phyloP scores from a whole-genome alignment of 805 yeast genomes.

The Ogataea ganodermae region DNA sequence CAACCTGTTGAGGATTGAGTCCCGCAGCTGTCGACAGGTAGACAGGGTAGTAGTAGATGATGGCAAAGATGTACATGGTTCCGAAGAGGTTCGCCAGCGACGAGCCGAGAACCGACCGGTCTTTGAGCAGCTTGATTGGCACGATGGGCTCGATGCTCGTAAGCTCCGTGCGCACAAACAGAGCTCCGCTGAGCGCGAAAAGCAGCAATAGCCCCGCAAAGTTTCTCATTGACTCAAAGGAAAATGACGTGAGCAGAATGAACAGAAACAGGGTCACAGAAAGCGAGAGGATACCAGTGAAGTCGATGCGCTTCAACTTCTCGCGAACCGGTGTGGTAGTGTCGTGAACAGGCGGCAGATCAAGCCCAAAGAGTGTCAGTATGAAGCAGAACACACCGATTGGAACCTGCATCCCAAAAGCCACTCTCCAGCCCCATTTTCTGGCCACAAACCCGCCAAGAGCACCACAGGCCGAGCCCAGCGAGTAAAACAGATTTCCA shows the following conservation, averaged over 20 bases:
- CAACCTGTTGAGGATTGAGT: constrained; percentile 56
- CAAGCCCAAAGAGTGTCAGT: constrained; percentile 42
- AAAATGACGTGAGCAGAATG: constrained; percentile 39
- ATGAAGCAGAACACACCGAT: constrained; percentile 42
- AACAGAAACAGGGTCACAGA: constrained; percentile 35
- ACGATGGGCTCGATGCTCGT: constrained; percentile 54
- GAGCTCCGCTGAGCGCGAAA: constrained; percentile 9
- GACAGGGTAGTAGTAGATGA: constrained; percentile 62
- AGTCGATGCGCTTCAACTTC: constrained; percentile 58
- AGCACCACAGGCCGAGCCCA: constrained; percentile 73
- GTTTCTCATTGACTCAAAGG: constrained; percentile 46
- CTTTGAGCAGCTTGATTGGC: constrained; percentile 55
- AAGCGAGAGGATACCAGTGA: constrained; percentile 39
- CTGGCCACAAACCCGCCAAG: constrained; percentile 61
- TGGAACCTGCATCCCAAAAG: constrained; percentile 58
- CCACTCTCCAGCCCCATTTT: constrained; percentile 63
- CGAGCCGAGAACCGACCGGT: constrained; percentile 63
- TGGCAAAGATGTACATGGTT: constrained; percentile 48
- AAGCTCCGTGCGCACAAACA: constrained; percentile 27
- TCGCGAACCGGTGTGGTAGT: constrained; percentile 34
- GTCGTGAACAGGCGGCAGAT: constrained; percentile 44
- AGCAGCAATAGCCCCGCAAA: constrained; percentile 34
- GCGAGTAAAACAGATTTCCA: constrained; percentile 75
- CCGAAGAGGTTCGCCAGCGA: constrained; percentile 65
- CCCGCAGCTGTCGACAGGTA: constrained; percentile 58